Evolutionary conservation across 768 basidiomycete genomes (phyloP), one percentile per base, ranked within the genome.

Genomic region (Russula compacta): DNA sequence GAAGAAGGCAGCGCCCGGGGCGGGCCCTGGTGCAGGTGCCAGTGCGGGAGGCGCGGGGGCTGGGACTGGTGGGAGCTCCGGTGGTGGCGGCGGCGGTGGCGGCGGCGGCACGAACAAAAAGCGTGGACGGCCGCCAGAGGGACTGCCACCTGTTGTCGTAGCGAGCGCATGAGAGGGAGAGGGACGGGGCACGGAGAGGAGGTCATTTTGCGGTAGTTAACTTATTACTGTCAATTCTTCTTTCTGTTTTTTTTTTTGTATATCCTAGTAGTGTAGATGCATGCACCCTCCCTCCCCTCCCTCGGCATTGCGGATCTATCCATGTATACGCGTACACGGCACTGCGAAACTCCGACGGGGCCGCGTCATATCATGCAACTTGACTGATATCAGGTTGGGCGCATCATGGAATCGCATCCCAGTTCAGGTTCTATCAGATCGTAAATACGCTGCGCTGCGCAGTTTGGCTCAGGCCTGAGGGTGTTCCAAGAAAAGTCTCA

Each of bases 131-230:
- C 65, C 65, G 35, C 65, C 65, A 54, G 63, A 67, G 55, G 59
- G 57, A 17, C 60, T 66, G 4, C 70, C 73, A 46, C 68, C 71
- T 14, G 68, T 71, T 17, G 69, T 74, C 15, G 66, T 71, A 43
- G 70, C 73, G 39, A 72, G 69, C 56, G 72, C 72, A 21, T 73
- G 58, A 62, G 53, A 15, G 8, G 2, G 12, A 21, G 48, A 14
- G 38, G 24, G 14, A 24, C n/a, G 36, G 44, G 2, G 36, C 19
- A 11, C n/a, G 19, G 59, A 5, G 48, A 40, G 15, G 19, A 19
- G 47, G n/a, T 33, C 35, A 24, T 52, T 51, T 57, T 61, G n/a
- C 56, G 35, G 61, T 35, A 50, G 56, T 57, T 57, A 62, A 62
- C 60, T 61, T 61, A 61, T 61, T 56, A 29, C 54, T 57, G 60